These are phyloP conservation scores for Pseudogymnoascus pannorum DNA, from an alignment of 2,329 filamentous ascomycete genomes.

Conservation along the genomic window DNA sequence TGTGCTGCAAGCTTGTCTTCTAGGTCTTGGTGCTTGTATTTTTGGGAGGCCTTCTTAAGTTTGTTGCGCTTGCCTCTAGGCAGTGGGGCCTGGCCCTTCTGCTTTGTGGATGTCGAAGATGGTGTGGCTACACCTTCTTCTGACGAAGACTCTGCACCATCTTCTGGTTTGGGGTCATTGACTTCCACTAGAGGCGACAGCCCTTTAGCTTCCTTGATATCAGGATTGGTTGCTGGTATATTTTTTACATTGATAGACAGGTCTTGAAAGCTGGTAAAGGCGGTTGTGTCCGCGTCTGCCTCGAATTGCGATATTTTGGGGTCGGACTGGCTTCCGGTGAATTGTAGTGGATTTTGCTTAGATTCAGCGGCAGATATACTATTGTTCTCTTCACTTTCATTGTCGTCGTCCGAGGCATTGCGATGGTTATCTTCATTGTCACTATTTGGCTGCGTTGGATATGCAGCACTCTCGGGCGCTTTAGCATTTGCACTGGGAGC, in stretches of 20 bases:
- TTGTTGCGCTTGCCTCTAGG: slow-evolving; percentile 76
- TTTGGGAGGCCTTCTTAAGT: slow-evolving; percentile 77
- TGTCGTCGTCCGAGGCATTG: slow-evolving; percentile 24
- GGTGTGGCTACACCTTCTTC: slow-evolving; percentile 25
- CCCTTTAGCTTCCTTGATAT: neutral
- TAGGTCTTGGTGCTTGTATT: slow-evolving; percentile 92
- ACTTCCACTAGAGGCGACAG: neutral
- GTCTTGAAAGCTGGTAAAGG: slow-evolving; percentile 15
- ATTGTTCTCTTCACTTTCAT: slow-evolving; percentile 24
- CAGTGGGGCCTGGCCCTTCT: slow-evolving; percentile 37
- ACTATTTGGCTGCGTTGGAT: neutral
- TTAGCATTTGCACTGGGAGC: neutral
- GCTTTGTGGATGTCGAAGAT: slow-evolving; percentile 30
- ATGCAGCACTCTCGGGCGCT: neutral
- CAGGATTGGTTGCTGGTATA: neutral
- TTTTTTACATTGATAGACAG: slow-evolving; percentile 14
- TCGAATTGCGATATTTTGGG: slow-evolving; percentile 18
- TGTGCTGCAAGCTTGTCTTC: slow-evolving; percentile 83
- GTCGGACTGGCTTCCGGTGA: slow-evolving; percentile 11
- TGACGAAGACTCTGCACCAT: slow-evolving; percentile 14
- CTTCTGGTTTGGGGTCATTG: slow-evolving; percentile 34
- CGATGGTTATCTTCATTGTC: slow-evolving; percentile 15
- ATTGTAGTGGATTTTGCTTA: neutral
- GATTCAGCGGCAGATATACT: slow-evolving; percentile 23
- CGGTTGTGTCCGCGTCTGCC: slow-evolving; percentile 25